phyloP scores from a whole-genome alignment of 1,284 basidiomycete genomes.

The Cronartium quercuum region DNA sequence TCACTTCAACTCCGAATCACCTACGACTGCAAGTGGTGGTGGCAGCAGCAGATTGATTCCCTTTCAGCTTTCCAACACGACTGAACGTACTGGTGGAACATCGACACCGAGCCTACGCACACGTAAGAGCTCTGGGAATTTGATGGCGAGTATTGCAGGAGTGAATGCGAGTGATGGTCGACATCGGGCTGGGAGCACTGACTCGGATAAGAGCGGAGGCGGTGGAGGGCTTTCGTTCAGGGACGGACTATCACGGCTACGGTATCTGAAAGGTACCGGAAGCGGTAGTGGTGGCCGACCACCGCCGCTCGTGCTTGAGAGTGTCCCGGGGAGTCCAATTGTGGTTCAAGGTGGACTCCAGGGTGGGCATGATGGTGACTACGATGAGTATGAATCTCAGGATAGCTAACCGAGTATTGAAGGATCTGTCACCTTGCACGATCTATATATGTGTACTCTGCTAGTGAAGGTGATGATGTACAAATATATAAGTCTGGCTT shows the following conservation, averaged over 20 bases:
- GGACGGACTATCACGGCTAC: conserved; percentile 12
- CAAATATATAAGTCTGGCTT: too few relatives aligned
- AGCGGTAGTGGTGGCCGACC: not conserved
- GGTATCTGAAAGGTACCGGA: conserved; percentile 15
- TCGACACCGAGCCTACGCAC: not conserved
- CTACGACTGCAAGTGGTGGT: not conserved
- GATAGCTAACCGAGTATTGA: too few relatives aligned
- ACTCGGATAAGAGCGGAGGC: conserved; percentile 9
- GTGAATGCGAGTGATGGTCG: not conserved
- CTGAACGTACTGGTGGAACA: not conserved
- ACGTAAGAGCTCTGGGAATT: conserved; percentile 17
- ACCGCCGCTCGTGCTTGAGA: not conserved
- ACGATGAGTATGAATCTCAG: not conserved
- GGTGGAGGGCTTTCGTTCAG: not conserved
- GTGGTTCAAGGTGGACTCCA: not conserved
- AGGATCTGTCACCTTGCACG: too few relatives aligned
- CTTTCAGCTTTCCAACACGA: not conserved
- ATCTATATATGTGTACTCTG: too few relatives aligned
- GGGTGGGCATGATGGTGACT: not conserved
- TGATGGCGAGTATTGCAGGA: not conserved
- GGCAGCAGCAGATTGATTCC: not conserved
- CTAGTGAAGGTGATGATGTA: too few relatives aligned
- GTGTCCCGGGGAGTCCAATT: conserved; percentile 8
- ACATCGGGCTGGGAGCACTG: conserved; percentile 18
- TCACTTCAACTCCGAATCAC: not conserved